Evolutionary conservation across 1,284 basidiomycete species (phyloP), one percentile per base, ranked within the genome.

Genomic region (Pseudozyma flocculosa): DNA sequence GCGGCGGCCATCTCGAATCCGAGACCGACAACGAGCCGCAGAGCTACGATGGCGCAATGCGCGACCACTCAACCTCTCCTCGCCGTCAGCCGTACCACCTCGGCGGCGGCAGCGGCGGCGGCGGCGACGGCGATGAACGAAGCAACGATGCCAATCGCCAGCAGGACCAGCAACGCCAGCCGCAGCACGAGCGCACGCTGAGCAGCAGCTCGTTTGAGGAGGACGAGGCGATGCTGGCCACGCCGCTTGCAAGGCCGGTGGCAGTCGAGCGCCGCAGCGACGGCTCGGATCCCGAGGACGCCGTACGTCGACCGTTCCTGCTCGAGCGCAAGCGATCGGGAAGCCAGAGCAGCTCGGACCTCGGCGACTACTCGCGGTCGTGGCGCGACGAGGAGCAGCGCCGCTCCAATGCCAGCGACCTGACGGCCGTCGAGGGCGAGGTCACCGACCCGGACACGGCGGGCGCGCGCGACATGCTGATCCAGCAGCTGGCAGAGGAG

Each of bases 381-480:
- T 34, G 32, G 32, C 32, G 32, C 32, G 32, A 34, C 32, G 32
- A 34, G 11, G 56, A 64, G 30, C 51, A 62, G 29, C 45, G 50
- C 18, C 44, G 45, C 17, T 34, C 51, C 18, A 43, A 43, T 3
- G 51, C 52, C 19, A 51, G 51, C n/a, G 32, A 34, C 10, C 4
- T 34, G 32, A 34, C 32, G 11, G 32, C 8, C 32, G 32, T 34
- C 32, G 32, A 34, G 32, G 47, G 45, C 17, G 61, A 63, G 8
- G 23, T 55, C 3, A 54, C 50, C 3, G 52, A 53, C 32, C 46
- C 56, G 44, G 54, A 48, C 47, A 58, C 56, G 43, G 70, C 68
- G 1, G 70, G 70, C 9, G 70, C 70, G 2, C 43, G 56, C 11
- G 70, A 72, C 40, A 65, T 72, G 63, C 60, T 70, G 51, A 41